Evolutionary conservation across 768 basidiomycete species (phyloP).

Genomic region (Suillus weaverae): DNA sequence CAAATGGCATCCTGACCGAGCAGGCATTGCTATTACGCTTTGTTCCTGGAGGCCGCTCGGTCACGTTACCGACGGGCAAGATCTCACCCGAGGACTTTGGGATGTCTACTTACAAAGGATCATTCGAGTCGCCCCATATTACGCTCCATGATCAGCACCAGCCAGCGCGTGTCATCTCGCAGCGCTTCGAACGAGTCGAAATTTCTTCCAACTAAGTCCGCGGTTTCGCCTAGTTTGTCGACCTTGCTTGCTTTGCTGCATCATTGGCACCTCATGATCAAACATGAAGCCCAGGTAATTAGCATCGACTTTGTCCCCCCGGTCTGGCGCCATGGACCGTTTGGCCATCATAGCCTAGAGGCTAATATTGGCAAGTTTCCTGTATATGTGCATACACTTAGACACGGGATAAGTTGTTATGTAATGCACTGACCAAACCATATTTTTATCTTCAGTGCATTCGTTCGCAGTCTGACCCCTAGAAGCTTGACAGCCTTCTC

Average conservation of each 20-base stretch:
- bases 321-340: neutral
- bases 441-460: neutral
- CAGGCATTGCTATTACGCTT: neutral
- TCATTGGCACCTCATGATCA: neutral
- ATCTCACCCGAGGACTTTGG: neutral
- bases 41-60: neutral
- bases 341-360: neutral
- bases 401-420: neutral
- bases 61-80: neutral
- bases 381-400: neutral
- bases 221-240: neutral
- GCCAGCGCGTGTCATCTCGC: neutral
- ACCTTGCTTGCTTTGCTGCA: neutral
- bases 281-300: neutral
- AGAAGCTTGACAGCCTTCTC: neutral
- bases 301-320: neutral
- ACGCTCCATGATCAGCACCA: neutral
- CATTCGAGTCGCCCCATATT: neutral
- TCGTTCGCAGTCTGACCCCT: neutral
- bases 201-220: neutral
- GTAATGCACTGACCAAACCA: neutral
- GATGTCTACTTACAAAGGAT: neutral
- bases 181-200: neutral
- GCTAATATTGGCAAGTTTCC: neutral
- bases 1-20: neutral